A percentile compares a stretch with the other conserved stretches of the same genome.
These are phyloP conservation scores for Tolypocladium pustulatum DNA, from an alignment of 2,329 filamentous ascomycete species.

Conservation along the genomic window DNA sequence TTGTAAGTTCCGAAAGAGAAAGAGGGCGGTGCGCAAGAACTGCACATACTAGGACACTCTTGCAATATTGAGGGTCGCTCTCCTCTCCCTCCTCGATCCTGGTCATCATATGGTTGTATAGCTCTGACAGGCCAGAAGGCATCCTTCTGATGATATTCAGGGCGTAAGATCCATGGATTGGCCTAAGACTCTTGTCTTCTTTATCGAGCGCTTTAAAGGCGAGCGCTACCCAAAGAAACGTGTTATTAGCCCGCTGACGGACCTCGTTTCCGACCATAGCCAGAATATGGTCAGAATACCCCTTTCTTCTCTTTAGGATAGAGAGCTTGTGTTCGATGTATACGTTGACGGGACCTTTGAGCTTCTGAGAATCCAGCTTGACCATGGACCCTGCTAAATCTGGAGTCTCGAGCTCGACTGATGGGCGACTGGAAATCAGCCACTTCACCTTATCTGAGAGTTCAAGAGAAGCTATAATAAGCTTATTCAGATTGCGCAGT, in stretches of 20 bases:
- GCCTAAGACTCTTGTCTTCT: too few species aligned
- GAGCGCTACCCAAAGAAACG: neutral
- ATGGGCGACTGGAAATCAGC: neutral
- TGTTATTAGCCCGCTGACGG: neutral
- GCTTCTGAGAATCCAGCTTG: neutral
- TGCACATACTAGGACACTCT: neutral
- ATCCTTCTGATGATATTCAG: neutral
- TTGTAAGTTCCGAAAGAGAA: neutral
- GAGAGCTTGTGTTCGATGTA: neutral
- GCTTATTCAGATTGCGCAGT: neutral
- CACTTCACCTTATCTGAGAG: neutral
- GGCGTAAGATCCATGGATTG: neutral
- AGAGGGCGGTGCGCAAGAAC: neutral
- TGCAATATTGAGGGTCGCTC: neutral
- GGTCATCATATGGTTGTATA: neutral
- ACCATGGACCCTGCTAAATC: neutral
- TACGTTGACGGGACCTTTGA: neutral
- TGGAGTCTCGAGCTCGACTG: neutral
- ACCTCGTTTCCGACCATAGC: neutral
- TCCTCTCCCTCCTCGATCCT: neutral
- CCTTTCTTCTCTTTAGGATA: neutral
- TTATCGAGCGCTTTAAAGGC: neutral
- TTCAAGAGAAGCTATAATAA: neutral
- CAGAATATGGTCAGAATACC: neutral
- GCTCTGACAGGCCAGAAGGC: neutral